Conservation (phyloP, 768 basidiomycete genomes). For the Xerocomellus intermedius region DNA sequence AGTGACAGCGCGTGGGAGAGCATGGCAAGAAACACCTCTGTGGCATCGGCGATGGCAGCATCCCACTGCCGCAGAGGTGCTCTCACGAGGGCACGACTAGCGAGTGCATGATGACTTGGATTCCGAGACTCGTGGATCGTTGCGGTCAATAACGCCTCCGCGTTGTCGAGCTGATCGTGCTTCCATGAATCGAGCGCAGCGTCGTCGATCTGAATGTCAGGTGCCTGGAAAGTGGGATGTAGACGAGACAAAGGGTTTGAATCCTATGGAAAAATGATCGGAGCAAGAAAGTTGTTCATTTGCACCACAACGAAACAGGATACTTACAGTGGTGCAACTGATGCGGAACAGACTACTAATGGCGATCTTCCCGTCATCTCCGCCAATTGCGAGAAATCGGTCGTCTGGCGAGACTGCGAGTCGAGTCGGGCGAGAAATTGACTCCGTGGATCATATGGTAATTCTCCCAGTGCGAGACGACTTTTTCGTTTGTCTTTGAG, state of each 20-base stretch:
- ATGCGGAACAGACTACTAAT: background rate
- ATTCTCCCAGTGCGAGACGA: background rate
- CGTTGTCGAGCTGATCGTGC: too few relatives aligned
- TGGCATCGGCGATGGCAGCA: background rate
- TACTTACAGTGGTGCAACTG: background rate
- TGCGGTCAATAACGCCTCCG: too few relatives aligned
- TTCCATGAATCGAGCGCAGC: too few relatives aligned
- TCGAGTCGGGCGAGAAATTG: slow-evolving; percentile 5
- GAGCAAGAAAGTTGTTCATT: background rate
- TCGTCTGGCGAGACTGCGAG: background rate
- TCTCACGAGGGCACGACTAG: background rate
- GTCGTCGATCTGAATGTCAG: too few relatives aligned
- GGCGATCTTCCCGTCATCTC: background rate
- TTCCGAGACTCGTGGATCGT: background rate
- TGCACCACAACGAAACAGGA: too few relatives aligned
- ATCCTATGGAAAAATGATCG: background rate
- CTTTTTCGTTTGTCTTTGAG: background rate
- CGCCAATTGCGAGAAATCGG: background rate
- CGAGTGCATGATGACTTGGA: background rate
- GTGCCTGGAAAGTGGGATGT: too few relatives aligned
- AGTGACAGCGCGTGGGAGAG: background rate
- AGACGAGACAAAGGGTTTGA: background rate
- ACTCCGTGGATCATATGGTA: background rate
- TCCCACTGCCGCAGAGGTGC: background rate
- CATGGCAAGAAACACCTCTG: background rate